phyloP scores from a whole-genome alignment of 768 basidiomycete genomes.

The Collybiopsis confluens region DNA sequence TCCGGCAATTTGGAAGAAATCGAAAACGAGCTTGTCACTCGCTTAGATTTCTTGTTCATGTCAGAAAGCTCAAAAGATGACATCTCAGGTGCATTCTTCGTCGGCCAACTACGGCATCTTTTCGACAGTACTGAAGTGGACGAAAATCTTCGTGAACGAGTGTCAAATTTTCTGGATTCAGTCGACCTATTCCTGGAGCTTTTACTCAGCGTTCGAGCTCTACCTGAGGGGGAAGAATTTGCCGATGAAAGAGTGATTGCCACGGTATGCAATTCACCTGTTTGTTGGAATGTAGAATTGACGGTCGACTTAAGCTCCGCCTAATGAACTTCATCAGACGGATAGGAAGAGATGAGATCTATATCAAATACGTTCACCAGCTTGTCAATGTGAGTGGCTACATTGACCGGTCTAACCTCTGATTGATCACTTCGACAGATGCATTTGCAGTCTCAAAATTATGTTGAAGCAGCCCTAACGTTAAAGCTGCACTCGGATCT shows the following conservation, averaged over 20 bases:
- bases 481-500: conserved; percentile 92
- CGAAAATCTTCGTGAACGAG: conserved; percentile 69
- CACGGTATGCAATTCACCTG: conserved; percentile 43
- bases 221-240: conserved; percentile 92
- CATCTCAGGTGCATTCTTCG: conserved; percentile 89
- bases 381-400: conserved; percentile 72
- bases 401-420: not conserved
- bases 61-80: conserved; percentile 89
- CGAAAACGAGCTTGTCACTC: conserved; percentile 88
- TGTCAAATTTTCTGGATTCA: conserved; percentile 80
- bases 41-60: conserved; percentile 90
- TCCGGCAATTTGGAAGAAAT: conserved; percentile 83
- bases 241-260: conserved; percentile 93
- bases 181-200: conserved; percentile 93
- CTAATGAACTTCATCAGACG: conserved; percentile 92
- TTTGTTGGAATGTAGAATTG: not conserved
- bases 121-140: conserved; percentile 85
- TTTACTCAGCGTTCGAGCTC: conserved; percentile 76
- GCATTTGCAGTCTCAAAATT: conserved; percentile 85
- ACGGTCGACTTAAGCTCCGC: conserved; percentile 50
- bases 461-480: conserved; percentile 89
- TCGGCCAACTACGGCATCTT: conserved; percentile 82
- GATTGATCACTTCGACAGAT: conserved; percentile 42
- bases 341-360: conserved; percentile 90
- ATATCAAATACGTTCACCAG: conserved; percentile 94